These are phyloP conservation scores for Fusarium drepaniforme DNA, from an alignment of 2,329 filamentous ascomycete genomes.

Conservation along the genomic window DNA sequence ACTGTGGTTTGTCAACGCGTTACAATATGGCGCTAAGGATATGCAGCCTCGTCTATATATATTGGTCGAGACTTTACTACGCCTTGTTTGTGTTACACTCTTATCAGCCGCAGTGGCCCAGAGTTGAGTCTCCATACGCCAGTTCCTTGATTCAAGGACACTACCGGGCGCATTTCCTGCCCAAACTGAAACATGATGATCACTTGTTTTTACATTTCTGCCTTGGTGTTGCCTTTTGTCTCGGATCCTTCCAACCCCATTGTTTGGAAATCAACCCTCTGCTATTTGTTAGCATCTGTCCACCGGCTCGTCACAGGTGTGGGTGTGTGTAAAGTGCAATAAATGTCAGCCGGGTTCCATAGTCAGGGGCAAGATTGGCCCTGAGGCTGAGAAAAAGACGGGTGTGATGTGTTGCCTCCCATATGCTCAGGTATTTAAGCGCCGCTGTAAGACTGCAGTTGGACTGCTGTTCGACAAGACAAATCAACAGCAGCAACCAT, in stretches of 20 bases:
- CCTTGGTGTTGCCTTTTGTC: neutral
- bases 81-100: neutral
- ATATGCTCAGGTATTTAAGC: neutral
- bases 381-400: neutral
- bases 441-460: neutral
- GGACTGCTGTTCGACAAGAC: neutral
- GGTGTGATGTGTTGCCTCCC: neutral
- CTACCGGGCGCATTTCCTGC: neutral
- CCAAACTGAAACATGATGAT: neutral
- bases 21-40: neutral
- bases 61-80: neutral
- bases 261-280: neutral
- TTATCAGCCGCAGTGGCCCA: neutral
- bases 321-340: neutral
- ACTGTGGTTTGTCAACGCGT: neutral
- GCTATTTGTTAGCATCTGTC: neutral
- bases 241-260: neutral
- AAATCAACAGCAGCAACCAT: neutral
- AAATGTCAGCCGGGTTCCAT: neutral
- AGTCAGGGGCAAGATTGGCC: neutral
- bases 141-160: neutral
- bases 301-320: neutral
- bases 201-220: neutral
- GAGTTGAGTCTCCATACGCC: neutral
- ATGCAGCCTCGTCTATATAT: neutral